Evolutionary conservation across 2,329 filamentous ascomycete genomes (phyloP).

Genomic region (Botryotinia calthae): DNA sequence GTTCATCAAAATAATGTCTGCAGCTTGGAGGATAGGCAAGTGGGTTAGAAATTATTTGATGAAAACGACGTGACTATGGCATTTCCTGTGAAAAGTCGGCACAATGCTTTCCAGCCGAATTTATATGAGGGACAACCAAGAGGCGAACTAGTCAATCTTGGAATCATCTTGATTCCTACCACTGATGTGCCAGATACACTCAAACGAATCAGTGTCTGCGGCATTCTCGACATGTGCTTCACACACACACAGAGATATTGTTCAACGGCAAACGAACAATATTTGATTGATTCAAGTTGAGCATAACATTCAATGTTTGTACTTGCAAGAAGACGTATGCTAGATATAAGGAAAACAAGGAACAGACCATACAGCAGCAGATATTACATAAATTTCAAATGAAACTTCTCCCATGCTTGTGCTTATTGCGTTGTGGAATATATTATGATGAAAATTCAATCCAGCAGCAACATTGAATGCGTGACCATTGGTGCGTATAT

Average conservation of each 20-base stretch:
- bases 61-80: no score
- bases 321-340: not conserved
- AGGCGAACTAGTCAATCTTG: not conserved
- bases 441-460: not conserved
- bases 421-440: not conserved
- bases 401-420: accelerated
- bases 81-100: not conserved
- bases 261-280: not conserved
- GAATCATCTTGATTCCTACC: not conserved
- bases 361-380: no score
- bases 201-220: no score
- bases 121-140: not conserved
- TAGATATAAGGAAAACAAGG: not conserved
- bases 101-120: not conserved
- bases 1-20: no score
- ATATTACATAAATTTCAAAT: not conserved
- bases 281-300: not conserved
- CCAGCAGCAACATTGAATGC: no score
- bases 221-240: not conserved
- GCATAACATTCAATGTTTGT: not conserved
- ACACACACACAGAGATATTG: not conserved
- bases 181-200: not conserved
- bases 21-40: no score
- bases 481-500: not conserved
- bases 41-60: no score